Evolutionary conservation across 768 basidiomycete genomes (phyloP).

Genomic region (Lentinula lateritia): DNA sequence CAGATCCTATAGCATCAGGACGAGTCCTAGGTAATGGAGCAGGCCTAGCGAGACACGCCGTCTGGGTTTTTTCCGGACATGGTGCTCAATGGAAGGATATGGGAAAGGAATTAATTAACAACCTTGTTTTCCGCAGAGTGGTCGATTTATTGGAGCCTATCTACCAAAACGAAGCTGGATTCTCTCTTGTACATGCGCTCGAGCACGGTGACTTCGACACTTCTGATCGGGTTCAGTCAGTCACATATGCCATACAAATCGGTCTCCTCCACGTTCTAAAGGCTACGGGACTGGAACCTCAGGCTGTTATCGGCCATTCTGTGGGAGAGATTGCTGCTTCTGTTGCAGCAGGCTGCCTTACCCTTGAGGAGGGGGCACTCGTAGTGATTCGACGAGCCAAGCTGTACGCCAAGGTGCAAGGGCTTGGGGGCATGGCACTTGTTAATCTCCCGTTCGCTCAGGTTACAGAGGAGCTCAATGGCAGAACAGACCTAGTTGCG

Average conservation of each 20-base stretch:
- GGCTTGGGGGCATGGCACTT: background rate
- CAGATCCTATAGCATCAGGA: background rate
- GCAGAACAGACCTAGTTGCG: background rate
- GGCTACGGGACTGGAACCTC: background rate
- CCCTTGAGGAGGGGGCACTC: background rate
- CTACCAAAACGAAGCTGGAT: background rate
- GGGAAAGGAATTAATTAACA: background rate
- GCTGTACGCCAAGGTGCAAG: background rate
- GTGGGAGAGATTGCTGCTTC: slow-evolving; percentile 2
- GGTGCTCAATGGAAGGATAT: slow-evolving; percentile 1
- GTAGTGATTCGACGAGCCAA: slow-evolving; percentile 1
- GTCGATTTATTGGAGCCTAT: background rate
- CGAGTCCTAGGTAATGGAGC: background rate
- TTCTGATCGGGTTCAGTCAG: background rate
- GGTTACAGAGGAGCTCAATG: background rate
- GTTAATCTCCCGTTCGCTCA: slow-evolving; percentile 1
- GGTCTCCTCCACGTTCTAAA: background rate
- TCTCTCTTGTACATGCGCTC: background rate
- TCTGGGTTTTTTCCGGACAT: slow-evolving; percentile 1
- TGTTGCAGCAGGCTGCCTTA: background rate
- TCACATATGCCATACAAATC: background rate
- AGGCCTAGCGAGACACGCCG: background rate
- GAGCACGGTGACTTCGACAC: background rate
- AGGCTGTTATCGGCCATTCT: background rate
- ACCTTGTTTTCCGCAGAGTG: background rate